These are phyloP conservation scores for Lichtheimia ramosa DNA, from an alignment of 371 early-diverging fungal genomes.

Conservation along the genomic window DNA sequence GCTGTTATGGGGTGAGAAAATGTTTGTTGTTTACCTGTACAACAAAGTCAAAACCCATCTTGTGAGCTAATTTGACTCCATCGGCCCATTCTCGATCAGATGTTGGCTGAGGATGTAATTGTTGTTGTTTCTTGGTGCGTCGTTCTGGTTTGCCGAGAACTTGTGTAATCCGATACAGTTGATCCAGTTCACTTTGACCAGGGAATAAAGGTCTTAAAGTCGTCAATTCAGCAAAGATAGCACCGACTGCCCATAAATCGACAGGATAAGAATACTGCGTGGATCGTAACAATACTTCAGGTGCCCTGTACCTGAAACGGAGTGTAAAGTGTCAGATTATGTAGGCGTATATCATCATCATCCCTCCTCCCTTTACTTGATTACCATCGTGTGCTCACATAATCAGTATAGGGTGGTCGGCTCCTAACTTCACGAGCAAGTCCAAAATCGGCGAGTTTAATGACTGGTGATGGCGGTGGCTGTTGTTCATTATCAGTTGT, in stretches of 20 bases:
- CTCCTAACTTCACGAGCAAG: conserved; percentile 85
- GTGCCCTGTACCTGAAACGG: conserved; percentile 90
- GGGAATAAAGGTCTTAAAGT: conserved; percentile 89
- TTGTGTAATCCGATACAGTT: conserved; percentile 74
- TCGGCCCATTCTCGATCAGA: conserved; percentile 58
- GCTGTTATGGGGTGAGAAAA: conserved; percentile 2
- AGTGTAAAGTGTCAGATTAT: background rate
- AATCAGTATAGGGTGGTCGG: conserved; percentile 83
- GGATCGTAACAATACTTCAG: conserved; percentile 91
- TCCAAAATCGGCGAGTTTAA: conserved; percentile 96
- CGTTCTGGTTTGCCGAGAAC: conserved; percentile 56
- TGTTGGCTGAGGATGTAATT: conserved; percentile 4
- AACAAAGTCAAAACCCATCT: conserved; percentile 64
- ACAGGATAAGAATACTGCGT: conserved; percentile 89
- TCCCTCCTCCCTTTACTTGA: background rate
- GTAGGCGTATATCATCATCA: background rate
- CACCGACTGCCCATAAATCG: conserved; percentile 98
- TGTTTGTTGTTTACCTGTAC: conserved; percentile 43
- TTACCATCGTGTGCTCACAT: conserved; percentile 95
- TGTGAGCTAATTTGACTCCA: conserved; percentile 62
- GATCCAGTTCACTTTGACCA: conserved; percentile 90
- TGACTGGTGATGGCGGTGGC: conserved; percentile 21
- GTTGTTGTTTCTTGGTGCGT: conserved; percentile 3
- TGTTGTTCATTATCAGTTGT: conserved; percentile 14
- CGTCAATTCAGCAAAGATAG: conserved; percentile 89